Base-by-base conservation (phyloP, 305 asterid genomes). In the Solanum hybrid region DNA sequence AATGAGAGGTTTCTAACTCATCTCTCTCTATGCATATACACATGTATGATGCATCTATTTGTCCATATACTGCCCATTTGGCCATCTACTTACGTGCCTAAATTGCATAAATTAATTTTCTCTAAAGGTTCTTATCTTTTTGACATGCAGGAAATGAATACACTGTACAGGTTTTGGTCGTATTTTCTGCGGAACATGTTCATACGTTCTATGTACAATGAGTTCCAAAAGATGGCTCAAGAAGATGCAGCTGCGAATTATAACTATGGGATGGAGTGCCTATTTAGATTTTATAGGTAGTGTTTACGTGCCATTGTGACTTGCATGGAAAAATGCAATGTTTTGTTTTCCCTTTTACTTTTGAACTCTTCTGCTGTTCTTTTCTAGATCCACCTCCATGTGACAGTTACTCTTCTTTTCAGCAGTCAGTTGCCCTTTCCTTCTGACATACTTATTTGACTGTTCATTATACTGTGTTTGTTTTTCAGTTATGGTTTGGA, bases 161-260 rank as follows among this genome's bases (percentile, higher is more conserved):
- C 95, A 26, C 91, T 97, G 42, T 97, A 97, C 93, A 92, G 96
- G 92, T 97, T 96, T 90, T 97, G 99, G 99, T 95, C 95, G 69
- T 96, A 94, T 93, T 97, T 95, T 92, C 91, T 97, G 78, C 93
- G 98, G 89, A 80, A 94, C 92, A 93, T 94, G 91, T 95, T 93
- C 93, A 87, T 92, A 88, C 93, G 94, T 42, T 95, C 98, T 81
- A 97, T 97, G 98, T 97, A 97, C 87, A 89, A 95, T 31, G 98
- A 96, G 64, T 97, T 97, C 92, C 92, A 90, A 85, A 95, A 93
- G 89, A 88, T 95, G 91, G 97, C 98, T 88, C 92, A 93, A 26
- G 99, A 97, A 92, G 99, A 97, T 94, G 98, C 98, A 72, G 94
- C 95, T 90, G 95, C 95, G 90, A 90, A 95, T 92, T 96, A 95